A percentile compares a stretch with the other conserved stretches of the same genome.
Conservation (phyloP, 1,139 yeast genomes). For the Candida neerlandica region DNA sequence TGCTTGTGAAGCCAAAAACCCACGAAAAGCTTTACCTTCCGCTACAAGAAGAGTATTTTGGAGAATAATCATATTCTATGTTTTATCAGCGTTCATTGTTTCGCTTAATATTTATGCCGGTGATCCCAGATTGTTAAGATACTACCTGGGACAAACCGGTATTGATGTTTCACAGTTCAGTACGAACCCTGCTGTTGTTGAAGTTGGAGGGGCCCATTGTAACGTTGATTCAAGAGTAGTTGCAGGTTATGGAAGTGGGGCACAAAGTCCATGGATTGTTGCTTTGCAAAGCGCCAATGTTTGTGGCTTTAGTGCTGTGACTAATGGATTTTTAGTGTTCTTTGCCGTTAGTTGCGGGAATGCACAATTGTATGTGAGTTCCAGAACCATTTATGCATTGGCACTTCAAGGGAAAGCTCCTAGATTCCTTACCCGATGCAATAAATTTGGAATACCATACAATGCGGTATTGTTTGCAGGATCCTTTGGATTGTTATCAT, state of each 20-base stretch:
- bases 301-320: constrained; percentile 62
- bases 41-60: constrained; percentile 78
- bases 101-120: constrained; percentile 76
- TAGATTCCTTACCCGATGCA: constrained; percentile 57
- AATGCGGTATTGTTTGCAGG: constrained; percentile 66
- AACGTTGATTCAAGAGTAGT: constrained; percentile 32
- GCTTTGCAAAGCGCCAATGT: constrained; percentile 72
- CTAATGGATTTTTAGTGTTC: constrained; percentile 68
- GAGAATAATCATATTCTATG: constrained; percentile 68
- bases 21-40: constrained; percentile 74
- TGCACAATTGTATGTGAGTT: constrained; percentile 76
- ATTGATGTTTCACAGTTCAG: constrained; percentile 25
- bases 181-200: constrained; percentile 36
- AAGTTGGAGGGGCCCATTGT: constrained; percentile 45
- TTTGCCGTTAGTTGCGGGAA: constrained; percentile 80
- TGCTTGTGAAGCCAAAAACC: constrained; percentile 84
- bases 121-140: constrained; percentile 67
- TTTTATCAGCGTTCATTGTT: constrained; percentile 70
- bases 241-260: constrained; percentile 59
- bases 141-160: constrained; percentile 42
- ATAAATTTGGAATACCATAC: constrained; percentile 71
- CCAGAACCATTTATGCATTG: constrained; percentile 76
- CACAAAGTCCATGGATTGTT: constrained; percentile 78
- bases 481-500: constrained; percentile 61
- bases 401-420: constrained; percentile 75